A percentile compares a stretch with the other conserved stretches of the same genome.
These are phyloP conservation scores for Bauhinia variegata DNA, from an alignment of 306 rosid genomes.

Conservation along the genomic window DNA sequence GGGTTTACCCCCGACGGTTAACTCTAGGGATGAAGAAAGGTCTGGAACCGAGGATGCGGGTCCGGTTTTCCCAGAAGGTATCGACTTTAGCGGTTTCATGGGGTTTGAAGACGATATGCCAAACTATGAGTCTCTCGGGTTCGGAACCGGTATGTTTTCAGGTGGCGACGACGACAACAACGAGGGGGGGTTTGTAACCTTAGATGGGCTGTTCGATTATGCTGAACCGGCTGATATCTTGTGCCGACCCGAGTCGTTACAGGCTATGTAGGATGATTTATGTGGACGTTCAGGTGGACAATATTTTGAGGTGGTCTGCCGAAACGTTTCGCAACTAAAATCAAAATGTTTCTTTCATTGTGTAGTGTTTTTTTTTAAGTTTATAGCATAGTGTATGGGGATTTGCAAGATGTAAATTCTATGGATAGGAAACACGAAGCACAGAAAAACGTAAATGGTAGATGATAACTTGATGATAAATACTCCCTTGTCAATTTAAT, in stretches of 20 bases:
- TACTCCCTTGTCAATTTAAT: no score
- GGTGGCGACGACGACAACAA: neutral
- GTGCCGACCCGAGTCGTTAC: constrained; percentile 65
- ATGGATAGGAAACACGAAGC: neutral
- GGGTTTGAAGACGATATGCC: constrained; percentile 55
- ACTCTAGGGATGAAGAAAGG: constrained; percentile 3
- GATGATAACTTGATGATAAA: constrained; percentile 4
- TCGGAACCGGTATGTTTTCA: constrained; percentile 36
- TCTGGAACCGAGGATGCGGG: constrained; percentile 33
- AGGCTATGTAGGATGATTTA: constrained; percentile 61
- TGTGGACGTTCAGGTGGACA: constrained; percentile 29
- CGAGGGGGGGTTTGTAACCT: constrained; percentile 37
- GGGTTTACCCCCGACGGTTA: constrained; percentile 72
- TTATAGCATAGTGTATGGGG: no score
- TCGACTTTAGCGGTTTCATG: constrained; percentile 34
- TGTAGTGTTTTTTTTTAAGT: no score
- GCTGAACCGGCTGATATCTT: constrained; percentile 41
- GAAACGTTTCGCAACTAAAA: constrained; percentile 28
- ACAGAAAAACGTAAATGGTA: constrained; percentile 43
- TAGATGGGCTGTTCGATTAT: constrained; percentile 70
- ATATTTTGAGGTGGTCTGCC: constrained; percentile 30
- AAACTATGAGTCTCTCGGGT: constrained; percentile 51
- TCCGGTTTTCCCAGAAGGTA: constrained; percentile 13
- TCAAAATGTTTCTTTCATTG: neutral
- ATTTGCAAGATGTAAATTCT: no score